phyloP scores from a whole-genome alignment of 495 filamentous ascomycete species.

The Collariella sp. region DNA sequence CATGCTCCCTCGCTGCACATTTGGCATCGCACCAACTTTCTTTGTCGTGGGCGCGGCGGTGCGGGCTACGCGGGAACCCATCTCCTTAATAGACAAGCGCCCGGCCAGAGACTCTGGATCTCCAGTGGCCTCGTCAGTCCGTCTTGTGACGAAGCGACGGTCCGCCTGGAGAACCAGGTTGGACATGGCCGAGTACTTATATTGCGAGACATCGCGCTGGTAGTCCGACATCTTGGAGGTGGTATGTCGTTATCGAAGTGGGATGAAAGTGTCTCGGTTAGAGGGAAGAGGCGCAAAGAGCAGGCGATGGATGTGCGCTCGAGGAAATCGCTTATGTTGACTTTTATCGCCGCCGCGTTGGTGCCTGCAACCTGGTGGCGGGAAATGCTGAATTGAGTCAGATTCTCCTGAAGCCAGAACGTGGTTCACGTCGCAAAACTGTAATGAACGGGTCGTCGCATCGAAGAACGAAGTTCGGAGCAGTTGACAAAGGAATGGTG shows the following conservation, averaged over 20 bases:
- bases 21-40: conserved; percentile 52
- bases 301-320: not conserved
- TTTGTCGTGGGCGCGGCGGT: conserved; percentile 75
- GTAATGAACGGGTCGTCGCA: conserved; percentile 9
- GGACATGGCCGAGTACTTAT: conserved; percentile 99
- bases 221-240: conserved; percentile 66
- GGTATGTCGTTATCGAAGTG: not conserved
- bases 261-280: not conserved
- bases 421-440: conserved; percentile 11
- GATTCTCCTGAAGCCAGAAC: conserved; percentile 15
- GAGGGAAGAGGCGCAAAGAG: not conserved
- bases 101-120: conserved; percentile 96
- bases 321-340: not conserved
- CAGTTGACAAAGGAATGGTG: not conserved
- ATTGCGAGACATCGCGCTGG: conserved; percentile 83
- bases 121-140: conserved; percentile 89
- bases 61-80: conserved; percentile 76
- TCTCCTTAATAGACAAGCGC: conserved; percentile 83
- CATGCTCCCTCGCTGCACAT: conserved; percentile 68
- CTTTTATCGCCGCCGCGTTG: conserved; percentile 9
- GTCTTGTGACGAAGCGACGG: conserved; percentile 84
- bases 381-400: conserved; percentile 4
- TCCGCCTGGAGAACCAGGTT: conserved; percentile 99
- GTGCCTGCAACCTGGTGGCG: conserved; percentile 3
- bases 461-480: conserved; percentile 8